Evolutionary conservation across 805 yeast species (phyloP).

Genomic region (Jamesozyma jinghongensis): DNA sequence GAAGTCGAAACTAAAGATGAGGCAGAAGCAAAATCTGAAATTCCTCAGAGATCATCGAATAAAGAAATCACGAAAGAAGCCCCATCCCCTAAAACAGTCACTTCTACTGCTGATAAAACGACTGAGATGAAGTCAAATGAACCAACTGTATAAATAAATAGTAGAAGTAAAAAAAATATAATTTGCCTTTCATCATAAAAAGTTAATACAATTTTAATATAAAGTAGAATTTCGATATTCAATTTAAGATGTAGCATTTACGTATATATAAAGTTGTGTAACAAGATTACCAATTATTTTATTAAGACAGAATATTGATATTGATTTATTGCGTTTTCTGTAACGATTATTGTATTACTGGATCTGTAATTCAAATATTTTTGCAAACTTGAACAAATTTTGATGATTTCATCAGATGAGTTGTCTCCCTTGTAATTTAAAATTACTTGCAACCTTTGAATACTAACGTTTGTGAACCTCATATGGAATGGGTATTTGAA

Average conservation of each 20-base stretch:
- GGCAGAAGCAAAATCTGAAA: background rate
- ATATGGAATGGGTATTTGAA: conserved; percentile 10
- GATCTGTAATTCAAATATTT: background rate
- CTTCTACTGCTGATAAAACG: no score
- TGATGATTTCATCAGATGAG: background rate
- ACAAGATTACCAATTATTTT: no score
- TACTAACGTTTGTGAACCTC: conserved; percentile 7
- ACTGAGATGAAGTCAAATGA: no score
- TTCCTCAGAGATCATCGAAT: background rate
- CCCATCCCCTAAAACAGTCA: background rate
- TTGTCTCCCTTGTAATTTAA: conserved; percentile 2
- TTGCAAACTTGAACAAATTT: conserved; percentile 7
- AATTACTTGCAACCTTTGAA: conserved; percentile 10
- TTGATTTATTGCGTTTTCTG: background rate
- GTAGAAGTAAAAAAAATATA: no score
- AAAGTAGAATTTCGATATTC: no score
- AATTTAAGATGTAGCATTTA: no score
- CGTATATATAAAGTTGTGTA: no score
- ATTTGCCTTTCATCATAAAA: no score
- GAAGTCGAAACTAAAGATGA: background rate
- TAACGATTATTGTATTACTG: background rate
- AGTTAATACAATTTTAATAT: no score
- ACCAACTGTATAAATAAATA: no score
- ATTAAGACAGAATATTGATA: background rate
- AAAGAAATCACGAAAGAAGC: background rate